Evolutionary conservation across 208 protist species (phyloP).

Genomic region (Trypanosoma conorhini): DNA sequence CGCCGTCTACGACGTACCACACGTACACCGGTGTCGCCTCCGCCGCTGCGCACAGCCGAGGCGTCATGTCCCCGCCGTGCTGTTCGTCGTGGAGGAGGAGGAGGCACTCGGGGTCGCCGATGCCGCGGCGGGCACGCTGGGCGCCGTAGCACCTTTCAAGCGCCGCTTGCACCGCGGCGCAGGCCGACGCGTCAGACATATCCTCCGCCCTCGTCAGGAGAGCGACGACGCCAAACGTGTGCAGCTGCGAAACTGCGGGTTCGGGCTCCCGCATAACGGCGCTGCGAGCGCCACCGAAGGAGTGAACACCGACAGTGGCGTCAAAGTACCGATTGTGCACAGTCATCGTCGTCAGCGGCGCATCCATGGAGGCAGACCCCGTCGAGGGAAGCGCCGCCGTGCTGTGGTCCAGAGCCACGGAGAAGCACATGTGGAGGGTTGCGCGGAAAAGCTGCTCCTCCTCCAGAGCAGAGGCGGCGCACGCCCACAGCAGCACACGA

Average conservation of each 20-base stretch:
- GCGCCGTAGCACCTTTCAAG: slow-evolving; percentile 11
- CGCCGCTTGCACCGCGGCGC: neutral
- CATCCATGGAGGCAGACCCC: neutral
- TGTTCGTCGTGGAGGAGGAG: slow-evolving; percentile 3
- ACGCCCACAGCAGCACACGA: slow-evolving; percentile 29
- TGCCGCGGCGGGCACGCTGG: neutral
- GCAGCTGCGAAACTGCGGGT: slow-evolving; percentile 7
- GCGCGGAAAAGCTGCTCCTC: slow-evolving; percentile 42
- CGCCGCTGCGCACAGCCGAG: slow-evolving; percentile 11
- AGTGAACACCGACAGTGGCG: slow-evolving; percentile 27
- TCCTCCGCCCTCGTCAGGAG: slow-evolving; percentile 17
- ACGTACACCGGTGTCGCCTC: slow-evolving; percentile 2
- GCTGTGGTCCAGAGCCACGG: neutral
- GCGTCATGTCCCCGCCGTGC: slow-evolving; percentile 5
- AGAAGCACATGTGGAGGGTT: slow-evolving; percentile 16
- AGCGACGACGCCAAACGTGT: slow-evolving; percentile 25
- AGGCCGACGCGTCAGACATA: neutral
- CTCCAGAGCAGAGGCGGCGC: slow-evolving; percentile 26
- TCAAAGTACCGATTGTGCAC: slow-evolving; percentile 42
- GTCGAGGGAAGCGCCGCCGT: neutral
- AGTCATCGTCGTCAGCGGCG: neutral
- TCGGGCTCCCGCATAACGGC: neutral
- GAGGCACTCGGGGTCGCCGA: neutral
- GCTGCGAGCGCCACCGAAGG: slow-evolving; percentile 18
- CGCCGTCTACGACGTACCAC: slow-evolving; percentile 23